phyloP scores from a whole-genome alignment of 345 rosid genomes.

The Heritiera fomes region DNA sequence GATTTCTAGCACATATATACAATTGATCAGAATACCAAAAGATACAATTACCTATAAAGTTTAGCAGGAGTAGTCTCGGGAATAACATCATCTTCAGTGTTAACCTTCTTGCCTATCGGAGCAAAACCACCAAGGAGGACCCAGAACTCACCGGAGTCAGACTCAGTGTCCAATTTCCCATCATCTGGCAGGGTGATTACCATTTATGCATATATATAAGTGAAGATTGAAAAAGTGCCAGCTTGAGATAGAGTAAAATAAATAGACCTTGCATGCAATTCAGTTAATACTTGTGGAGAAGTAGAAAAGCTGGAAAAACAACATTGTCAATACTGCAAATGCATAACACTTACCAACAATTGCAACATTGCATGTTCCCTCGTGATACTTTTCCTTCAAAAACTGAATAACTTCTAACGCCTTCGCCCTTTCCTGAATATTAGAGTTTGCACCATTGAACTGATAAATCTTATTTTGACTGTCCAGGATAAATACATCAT shows the following conservation, averaged over 20 bases:
- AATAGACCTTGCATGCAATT: neutral
- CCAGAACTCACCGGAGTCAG: constrained; percentile 93
- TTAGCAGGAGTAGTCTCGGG: constrained; percentile 71
- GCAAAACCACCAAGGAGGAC: constrained; percentile 94
- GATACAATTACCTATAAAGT: constrained; percentile 57
- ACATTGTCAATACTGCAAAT: neutral
- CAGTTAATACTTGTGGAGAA: neutral
- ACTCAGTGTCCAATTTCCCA: constrained; percentile 79
- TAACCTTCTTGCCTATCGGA: constrained; percentile 86
- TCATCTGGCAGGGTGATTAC: constrained; percentile 56
- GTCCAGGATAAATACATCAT: constrained; percentile 96
- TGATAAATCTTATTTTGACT: constrained; percentile 82
- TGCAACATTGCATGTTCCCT: constrained; percentile 72
- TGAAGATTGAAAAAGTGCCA: neutral
- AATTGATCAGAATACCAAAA: neutral
- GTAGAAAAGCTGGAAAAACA: constrained; percentile 2
- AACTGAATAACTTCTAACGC: constrained; percentile 61
- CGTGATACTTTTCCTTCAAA: constrained; percentile 73
- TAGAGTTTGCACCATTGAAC: constrained; percentile 97
- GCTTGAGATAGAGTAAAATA: neutral
- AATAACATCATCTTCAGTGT: constrained; percentile 69
- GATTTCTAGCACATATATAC: neutral
- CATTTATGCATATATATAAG: neutral
- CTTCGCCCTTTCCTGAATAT: constrained; percentile 97
- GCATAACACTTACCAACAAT: constrained; percentile 56